Evolutionary conservation across 2,329 filamentous ascomycete species (phyloP).

Genomic region (Microsporum ferrugineum): DNA sequence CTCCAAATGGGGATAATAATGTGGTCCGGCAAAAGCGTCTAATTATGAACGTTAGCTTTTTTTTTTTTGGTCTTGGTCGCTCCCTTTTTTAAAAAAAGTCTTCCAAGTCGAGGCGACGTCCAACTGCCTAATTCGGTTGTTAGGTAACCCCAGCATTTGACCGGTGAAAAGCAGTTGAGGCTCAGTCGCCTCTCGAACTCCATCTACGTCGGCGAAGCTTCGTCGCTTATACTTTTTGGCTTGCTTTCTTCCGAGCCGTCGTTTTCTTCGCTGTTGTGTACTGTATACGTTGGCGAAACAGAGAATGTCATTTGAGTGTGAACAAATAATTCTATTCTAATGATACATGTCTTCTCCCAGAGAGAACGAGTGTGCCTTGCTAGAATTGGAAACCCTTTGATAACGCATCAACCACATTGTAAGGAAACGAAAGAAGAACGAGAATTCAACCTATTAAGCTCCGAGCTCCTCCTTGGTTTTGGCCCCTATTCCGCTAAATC

Average conservation of each 20-base stretch:
- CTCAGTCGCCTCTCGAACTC: background rate
- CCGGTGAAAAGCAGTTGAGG: background rate
- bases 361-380: background rate
- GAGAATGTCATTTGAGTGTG: background rate
- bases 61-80: background rate
- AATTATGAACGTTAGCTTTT: background rate
- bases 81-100: background rate
- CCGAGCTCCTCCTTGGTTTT: constrained; percentile 3
- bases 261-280: background rate
- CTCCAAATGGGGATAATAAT: constrained; percentile 1
- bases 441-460: background rate
- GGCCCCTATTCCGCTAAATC: background rate
- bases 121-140: constrained; percentile 1
- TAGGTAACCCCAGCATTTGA: background rate
- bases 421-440: background rate
- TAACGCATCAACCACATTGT: background rate
- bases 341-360: background rate
- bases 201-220: too few species aligned
- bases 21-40: background rate
- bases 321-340: constrained; percentile 5
- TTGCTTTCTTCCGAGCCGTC: background rate
- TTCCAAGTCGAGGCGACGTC: background rate
- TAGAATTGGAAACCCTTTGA: background rate
- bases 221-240: too few species aligned
- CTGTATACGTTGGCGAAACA: background rate